Conservation (phyloP, 495 filamentous ascomycete genomes). For the Penicillium coprophilum region DNA sequence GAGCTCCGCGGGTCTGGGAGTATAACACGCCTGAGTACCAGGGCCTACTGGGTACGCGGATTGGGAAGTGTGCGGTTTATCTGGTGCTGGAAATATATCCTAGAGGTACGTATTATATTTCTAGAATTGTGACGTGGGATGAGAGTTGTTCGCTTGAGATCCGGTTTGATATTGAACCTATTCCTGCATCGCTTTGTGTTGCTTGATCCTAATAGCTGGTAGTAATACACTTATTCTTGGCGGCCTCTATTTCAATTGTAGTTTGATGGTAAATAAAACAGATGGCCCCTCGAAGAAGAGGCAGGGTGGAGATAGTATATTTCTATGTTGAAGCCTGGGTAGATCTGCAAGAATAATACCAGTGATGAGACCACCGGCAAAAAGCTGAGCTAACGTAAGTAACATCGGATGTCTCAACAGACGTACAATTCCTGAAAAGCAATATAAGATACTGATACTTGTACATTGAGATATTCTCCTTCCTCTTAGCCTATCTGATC, state of each 20-base stretch:
- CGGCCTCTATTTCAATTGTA: background rate
- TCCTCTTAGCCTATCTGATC: background rate
- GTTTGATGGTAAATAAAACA: background rate
- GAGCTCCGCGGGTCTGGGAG: background rate
- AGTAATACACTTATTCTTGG: background rate
- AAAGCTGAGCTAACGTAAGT: too few species aligned
- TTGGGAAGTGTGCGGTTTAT: conserved; percentile 1
- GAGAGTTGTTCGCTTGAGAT: background rate
- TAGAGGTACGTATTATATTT: conserved; percentile 6
- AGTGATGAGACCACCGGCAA: background rate
- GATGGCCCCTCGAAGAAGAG: background rate
- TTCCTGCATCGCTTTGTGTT: background rate
- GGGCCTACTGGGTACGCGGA: conserved; percentile 1
- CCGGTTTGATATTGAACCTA: conserved; percentile 8
- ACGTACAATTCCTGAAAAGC: background rate
- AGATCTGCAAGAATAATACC: too few species aligned
- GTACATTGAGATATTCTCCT: conserved; percentile 6
- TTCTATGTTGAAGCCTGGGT: background rate
- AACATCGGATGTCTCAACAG: background rate
- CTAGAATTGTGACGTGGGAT: background rate
- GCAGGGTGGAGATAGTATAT: too few species aligned
- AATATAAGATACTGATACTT: conserved; percentile 4
- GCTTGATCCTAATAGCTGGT: background rate
- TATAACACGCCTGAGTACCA: conserved; percentile 6
- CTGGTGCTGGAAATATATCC: background rate